Evolutionary conservation across 306 rosid genomes (phyloP), one percentile per base, ranked within the genome.

Genomic region (Gastrolobium bilobum): DNA sequence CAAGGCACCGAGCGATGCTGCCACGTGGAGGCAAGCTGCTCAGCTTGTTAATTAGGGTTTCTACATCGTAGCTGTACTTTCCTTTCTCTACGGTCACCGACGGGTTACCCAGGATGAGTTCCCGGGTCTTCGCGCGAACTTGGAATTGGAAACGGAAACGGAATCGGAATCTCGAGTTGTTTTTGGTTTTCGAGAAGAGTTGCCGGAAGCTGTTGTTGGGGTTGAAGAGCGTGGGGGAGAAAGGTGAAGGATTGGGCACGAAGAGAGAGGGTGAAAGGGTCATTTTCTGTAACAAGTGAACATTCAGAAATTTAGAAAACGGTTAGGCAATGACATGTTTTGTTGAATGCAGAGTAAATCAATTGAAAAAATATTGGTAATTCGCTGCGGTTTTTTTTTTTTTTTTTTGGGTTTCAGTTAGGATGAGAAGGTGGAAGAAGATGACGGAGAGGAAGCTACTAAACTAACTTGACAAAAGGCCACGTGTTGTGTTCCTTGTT

Each of bases 1-100:
- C 98, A 4, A 96, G 88, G 64, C 97, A 90, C 35, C 99, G 96
- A 31, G 99, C 99, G 20, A 95, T 93, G 94, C 98, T 95, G 13
- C 99, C 99, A 8, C 98, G 94, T 7, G 99, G 98, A 30, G 99
- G 96, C 3, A 95, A 85, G 82, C 94, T 88, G 39, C 93, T 93
- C 34, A 95, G 96, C 79, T 90, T 88, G 86, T 95, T 90, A 62
- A 95, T 90, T 86, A 95, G 89, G 69, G 98, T 89, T 86, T 96
- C 98, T 1, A 96, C 96, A 58, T 93, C 96, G 83, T 93, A 96
- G 86, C 92, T 93, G 84, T 93, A 96, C 80, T 96, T 93, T 3
- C 99, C 98, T 65, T 87, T 85, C 87, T 96, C 98, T 5, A 96
- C 88, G 2, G 86, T 90, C 60, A 93, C 93, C 40, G 97, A 79